Evolutionary conservation across 2,329 filamentous ascomycete species (phyloP).

Genomic region (Cladosporium sp.): DNA sequence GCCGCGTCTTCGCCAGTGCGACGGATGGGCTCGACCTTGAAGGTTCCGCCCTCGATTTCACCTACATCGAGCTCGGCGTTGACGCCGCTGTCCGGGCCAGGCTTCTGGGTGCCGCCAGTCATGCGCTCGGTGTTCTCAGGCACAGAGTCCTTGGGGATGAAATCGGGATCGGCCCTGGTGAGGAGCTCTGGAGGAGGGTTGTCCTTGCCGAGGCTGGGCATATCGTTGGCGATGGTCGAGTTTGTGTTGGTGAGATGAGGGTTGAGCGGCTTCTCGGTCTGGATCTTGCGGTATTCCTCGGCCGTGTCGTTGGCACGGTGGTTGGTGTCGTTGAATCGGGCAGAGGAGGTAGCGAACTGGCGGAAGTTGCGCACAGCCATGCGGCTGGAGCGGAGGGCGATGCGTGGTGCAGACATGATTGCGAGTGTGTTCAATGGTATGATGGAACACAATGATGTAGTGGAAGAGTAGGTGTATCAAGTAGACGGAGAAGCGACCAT

Average conservation of each 20-base stretch:
- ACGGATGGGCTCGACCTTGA: constrained; percentile 85
- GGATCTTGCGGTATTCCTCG: constrained; percentile 51
- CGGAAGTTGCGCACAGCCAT: constrained; percentile 34
- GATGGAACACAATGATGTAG: background rate
- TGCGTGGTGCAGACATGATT: constrained; percentile 44
- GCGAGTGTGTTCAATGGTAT: constrained; percentile 5
- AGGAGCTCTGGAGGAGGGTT: constrained; percentile 58
- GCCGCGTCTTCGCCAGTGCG: constrained; percentile 75
- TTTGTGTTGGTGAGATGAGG: constrained; percentile 62
- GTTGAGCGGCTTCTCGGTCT: constrained; percentile 56
- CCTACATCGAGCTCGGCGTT: constrained; percentile 72
- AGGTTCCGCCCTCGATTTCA: constrained; percentile 80
- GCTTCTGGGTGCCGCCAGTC: constrained; percentile 59
- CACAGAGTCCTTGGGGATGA: constrained; percentile 55
- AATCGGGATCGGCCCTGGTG: constrained; percentile 52
- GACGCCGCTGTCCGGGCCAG: constrained; percentile 41
- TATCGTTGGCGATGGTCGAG: constrained; percentile 60
- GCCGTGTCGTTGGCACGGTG: constrained; percentile 51
- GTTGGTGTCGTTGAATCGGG: constrained; percentile 41
- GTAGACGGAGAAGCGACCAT: background rate
- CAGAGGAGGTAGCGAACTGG: constrained; percentile 36
- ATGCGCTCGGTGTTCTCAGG: constrained; percentile 62
- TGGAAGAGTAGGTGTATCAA: background rate
- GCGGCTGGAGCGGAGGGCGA: constrained; percentile 43
- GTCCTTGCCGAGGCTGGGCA: constrained; percentile 56